Base-by-base conservation (phyloP, 192 early-diverging fungal species). In the Gigaspora rosea region DNA sequence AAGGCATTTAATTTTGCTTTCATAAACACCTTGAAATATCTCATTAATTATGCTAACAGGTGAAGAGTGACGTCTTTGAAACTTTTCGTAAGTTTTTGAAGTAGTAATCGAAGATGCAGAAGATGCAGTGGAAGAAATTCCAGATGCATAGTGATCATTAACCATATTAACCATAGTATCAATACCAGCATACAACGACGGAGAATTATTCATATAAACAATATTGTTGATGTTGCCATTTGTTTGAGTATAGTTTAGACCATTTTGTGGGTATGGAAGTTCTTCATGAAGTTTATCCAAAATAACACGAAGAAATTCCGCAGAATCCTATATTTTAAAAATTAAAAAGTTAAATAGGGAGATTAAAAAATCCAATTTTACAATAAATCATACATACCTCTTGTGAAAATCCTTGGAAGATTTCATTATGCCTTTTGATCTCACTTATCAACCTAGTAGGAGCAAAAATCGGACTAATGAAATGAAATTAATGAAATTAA, bases 201-300 rank as follows among this genome's bases (percentile, higher is more conserved):
- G 12, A 50, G 22, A 54, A 12, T 4, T 10, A 52, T 70, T 70
- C 6, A 32, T 32, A 52, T 52, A 12, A n/a, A 15, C 22, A 3
- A 8, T 12, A 49, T 20, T 22, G 0, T 16, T 11, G 8, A 6
- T 73, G 10, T 48, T 27, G 8, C 22, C 57, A 13, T 46, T 74
- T 58, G 27, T 58, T 22, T 18, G 7, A 16, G 16, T 35, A 33
- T 22, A 22, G 15, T 58, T 27, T 22, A 50, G 64, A 57, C 65
- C 4, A 48, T 47, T 35, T 73, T 78, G 20, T 18, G 83, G 83
- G 56, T 84, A 84, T 0, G 83, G 80, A 56, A 84, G 73, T 52
- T 84, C 83, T 22, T 84, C 83, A 41, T 84, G 78, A 8, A 84
- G 76, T 50, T 78, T 79, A 52, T 84, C 78, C n/a, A 84, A 64